These are phyloP conservation scores for Pseudogymnoascus sp. DNA, from an alignment of 2,329 filamentous ascomycete species.

Conservation along the genomic window DNA sequence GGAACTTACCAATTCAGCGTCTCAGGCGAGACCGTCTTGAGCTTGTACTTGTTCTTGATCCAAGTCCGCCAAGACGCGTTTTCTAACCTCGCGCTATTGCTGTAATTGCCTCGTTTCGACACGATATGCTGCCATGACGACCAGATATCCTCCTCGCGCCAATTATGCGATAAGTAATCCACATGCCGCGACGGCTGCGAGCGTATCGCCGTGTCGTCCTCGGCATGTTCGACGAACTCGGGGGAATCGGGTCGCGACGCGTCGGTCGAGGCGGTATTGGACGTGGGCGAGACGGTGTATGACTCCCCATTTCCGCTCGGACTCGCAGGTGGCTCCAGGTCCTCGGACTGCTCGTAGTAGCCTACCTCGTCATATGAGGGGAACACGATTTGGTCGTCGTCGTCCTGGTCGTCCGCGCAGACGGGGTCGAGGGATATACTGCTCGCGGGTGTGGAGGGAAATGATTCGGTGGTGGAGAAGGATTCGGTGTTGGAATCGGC, in stretches of 20 bases:
- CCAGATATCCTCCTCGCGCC: slow-evolving; percentile 97
- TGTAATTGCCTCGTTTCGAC: slow-evolving; percentile 68
- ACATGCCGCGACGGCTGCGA: slow-evolving; percentile 67
- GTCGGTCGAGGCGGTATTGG: slow-evolving; percentile 51
- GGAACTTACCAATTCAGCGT: slow-evolving; percentile 78
- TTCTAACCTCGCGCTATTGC: slow-evolving; percentile 75
- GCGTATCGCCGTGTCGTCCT: slow-evolving; percentile 50
- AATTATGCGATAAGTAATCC: slow-evolving; percentile 92
- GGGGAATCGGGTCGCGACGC: slow-evolving; percentile 37
- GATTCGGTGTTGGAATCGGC: slow-evolving; percentile 38
- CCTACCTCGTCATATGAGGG: slow-evolving; percentile 36
- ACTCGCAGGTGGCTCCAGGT: slow-evolving; percentile 45
- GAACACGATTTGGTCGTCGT: slow-evolving; percentile 68
- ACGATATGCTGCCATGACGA: slow-evolving; percentile 93
- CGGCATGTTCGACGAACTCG: slow-evolving; percentile 27
- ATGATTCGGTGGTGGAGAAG: slow-evolving; percentile 41
- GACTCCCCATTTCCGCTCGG: slow-evolving; percentile 56
- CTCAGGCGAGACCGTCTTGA: slow-evolving; percentile 84
- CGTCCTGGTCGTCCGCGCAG: slow-evolving; percentile 83
- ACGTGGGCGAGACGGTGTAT: slow-evolving; percentile 51
- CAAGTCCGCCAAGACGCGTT: slow-evolving; percentile 97
- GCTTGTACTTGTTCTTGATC: slow-evolving; percentile 83
- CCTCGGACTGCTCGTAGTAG: slow-evolving; percentile 32
- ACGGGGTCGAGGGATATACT: slow-evolving; percentile 74
- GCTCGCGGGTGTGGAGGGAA: slow-evolving; percentile 55